Conservation (phyloP, 352 stramenopile species). For the Phytophthora hibernalis region DNA sequence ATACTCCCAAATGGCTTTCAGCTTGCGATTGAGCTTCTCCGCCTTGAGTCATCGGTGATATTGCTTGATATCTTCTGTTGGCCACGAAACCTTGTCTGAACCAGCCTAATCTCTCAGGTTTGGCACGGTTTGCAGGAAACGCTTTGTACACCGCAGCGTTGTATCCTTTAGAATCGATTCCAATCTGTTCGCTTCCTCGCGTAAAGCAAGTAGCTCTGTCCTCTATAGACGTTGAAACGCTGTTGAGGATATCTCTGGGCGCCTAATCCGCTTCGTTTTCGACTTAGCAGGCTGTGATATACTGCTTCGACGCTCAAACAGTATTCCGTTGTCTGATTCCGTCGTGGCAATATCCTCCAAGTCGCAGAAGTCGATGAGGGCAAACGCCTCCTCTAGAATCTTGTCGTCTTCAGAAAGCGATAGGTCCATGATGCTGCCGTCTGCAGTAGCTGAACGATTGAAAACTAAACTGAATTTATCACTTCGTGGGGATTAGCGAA, state of each 20-base stretch:
- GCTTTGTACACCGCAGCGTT: not conserved
- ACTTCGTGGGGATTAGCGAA: not conserved
- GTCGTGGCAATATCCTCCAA: not conserved
- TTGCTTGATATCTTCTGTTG: not conserved
- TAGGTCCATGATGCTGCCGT: not conserved
- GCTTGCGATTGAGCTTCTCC: not conserved
- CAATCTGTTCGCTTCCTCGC: not conserved
- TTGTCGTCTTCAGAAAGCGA: constrained; percentile 9
- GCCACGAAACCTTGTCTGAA: not conserved
- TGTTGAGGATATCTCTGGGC: constrained; percentile 8
- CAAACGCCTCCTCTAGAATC: constrained; percentile 13
- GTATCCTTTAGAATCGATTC: not conserved
- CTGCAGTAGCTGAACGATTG: not conserved
- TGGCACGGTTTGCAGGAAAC: not conserved
- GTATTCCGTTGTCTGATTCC: not conserved
- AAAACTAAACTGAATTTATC: not conserved
- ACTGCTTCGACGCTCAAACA: not conserved
- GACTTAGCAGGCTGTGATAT: not conserved
- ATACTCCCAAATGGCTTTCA: not conserved
- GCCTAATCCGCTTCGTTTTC: constrained; percentile 8
- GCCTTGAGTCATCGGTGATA: not conserved
- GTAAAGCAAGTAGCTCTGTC: constrained; percentile 7
- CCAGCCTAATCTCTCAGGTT: not conserved
- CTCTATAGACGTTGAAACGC: constrained; percentile 12
- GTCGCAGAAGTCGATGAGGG: constrained; percentile 3